Evolutionary conservation across 352 stramenopile genomes (phyloP), one percentile per base, ranked within the genome.

Genomic region (Phytophthora lateralis): DNA sequence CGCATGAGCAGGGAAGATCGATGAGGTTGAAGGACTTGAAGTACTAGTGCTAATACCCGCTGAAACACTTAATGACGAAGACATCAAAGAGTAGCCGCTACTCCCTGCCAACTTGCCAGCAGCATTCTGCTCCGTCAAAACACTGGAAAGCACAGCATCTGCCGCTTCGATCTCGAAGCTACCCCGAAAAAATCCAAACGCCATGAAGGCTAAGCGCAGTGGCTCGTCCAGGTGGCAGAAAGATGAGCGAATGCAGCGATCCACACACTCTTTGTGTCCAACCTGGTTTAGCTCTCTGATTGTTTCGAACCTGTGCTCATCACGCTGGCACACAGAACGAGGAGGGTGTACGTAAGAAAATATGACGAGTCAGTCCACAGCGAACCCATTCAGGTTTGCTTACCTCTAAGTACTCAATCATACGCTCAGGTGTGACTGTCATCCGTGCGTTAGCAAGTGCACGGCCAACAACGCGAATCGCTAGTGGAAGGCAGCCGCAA

Each of bases 371-470:
- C 2, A 26, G 7, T 5, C 18, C 4, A 11, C 6, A 32, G 27
- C 7, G 27, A 12, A 12, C 5, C 18, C 39, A 26, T 45, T 24
- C 5, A 4, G 2, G 29, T 2, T 51, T 20, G 24, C 34, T 54
- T 65, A 78, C 82, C 70, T 91, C 80, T 12, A 93, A 70, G 30
- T 89, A 89, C 42, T 90, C 78, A 43, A 93, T 91, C 80, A 94
- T 89, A 27, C 88, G 80, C 27, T 94, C 81, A 20, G 85, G 81
- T 15, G 80, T 89, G 11, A 92, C 62, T 39, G 78, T 90, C 47
- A 82, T 83, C 35, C 85, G 66, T n/a, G 80, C 75, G 47, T 94
- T 94, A 17, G 85, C 82, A 17, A 94, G 71, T 14, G 82, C 85
- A 30, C 85, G 79, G 50, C 85, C 82, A 20, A 92, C 80, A 21